phyloP scores from a whole-genome alignment of 306 rosid species.

The Pachyrhizus erosus region DNA sequence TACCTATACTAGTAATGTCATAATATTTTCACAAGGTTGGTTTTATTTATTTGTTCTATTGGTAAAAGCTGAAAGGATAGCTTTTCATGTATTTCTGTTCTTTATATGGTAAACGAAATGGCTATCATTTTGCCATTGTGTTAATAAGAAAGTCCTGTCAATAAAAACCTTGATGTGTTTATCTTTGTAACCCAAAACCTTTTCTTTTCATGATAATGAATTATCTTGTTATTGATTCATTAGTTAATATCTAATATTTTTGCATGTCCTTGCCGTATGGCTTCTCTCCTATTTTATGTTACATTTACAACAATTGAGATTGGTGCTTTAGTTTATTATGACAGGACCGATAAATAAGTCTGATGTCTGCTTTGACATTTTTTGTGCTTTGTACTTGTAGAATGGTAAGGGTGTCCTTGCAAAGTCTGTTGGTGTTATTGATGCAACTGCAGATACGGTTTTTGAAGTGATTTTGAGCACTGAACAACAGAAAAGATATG shows the following conservation, averaged over 20 bases:
- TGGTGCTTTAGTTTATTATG: slow-evolving; percentile 33
- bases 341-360: slow-evolving; percentile 1
- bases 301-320: slow-evolving; percentile 18
- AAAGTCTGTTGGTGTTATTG: slow-evolving; percentile 88
- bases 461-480: slow-evolving; percentile 82
- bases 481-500: slow-evolving; percentile 77
- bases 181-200: not conserved
- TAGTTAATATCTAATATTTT: not conserved
- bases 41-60: not conserved
- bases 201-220: not conserved
- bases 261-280: not conserved
- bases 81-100: not conserved
- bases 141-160: not conserved
- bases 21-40: not conserved
- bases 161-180: not conserved
- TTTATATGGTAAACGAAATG: not conserved
- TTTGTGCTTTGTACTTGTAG: slow-evolving; percentile 66
- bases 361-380: slow-evolving; percentile 35
- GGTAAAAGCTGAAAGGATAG: not conserved
- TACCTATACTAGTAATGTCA: not conserved
- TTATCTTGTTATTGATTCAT: not conserved
- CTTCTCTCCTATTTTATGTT: not conserved
- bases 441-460: slow-evolving; percentile 86
- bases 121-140: not conserved
- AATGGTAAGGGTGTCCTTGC: slow-evolving; percentile 80